phyloP scores from a whole-genome alignment of 768 basidiomycete genomes.

The Favolaschia claudopus region DNA sequence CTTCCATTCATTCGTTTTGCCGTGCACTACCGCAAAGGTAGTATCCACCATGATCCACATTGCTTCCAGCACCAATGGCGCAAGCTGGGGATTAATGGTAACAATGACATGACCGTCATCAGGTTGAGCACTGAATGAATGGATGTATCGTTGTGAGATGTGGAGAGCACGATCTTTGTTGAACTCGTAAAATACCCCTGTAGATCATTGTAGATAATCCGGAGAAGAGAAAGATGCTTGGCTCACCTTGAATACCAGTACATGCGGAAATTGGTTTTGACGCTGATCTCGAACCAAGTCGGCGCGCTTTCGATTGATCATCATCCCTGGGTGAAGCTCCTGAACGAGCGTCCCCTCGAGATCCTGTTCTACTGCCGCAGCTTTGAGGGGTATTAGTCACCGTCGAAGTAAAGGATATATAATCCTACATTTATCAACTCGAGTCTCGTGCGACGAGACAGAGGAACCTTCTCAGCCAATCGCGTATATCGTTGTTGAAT shows the following conservation, averaged over 20 bases:
- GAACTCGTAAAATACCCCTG: not conserved
- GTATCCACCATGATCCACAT: conserved; percentile 14
- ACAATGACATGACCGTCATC: conserved; percentile 5
- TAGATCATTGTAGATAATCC: too few species aligned
- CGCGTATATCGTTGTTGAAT: not conserved
- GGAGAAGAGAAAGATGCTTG: too few species aligned
- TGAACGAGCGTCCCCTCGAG: not conserved
- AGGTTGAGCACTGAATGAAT: not conserved
- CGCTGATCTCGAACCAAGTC: too few species aligned
- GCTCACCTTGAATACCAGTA: too few species aligned
- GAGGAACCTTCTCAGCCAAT: not conserved
- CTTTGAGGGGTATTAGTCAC: too few species aligned
- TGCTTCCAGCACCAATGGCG: not conserved
- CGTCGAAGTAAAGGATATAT: too few species aligned
- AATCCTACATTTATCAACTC: conserved; percentile 4
- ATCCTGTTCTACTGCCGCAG: not conserved
- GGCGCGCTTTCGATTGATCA: not conserved
- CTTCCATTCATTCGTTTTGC: conserved; percentile 13
- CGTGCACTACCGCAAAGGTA: conserved; percentile 1
- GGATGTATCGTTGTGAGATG: not conserved
- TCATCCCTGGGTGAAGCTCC: conserved; percentile 4
- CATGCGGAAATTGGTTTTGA: too few species aligned
- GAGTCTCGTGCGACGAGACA: not conserved
- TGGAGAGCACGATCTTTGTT: not conserved
- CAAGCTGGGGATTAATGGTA: not conserved